Base-by-base conservation (phyloP, 2,329 filamentous ascomycete species). In the Grosmannia serpens region DNA sequence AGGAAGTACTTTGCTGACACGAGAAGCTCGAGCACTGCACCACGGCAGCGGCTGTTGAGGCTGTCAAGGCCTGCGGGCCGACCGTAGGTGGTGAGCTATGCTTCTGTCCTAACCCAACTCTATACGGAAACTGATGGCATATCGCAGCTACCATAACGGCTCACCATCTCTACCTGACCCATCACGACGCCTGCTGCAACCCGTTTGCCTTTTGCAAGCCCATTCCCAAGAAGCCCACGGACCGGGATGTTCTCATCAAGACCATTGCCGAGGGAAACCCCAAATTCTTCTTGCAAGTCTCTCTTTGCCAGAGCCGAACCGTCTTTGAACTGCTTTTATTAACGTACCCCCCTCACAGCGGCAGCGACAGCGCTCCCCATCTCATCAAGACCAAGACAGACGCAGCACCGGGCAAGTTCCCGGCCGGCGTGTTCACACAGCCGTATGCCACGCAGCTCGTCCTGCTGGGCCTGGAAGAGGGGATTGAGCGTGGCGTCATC, bases 351-450 rank as follows among this genome's bases (percentile, higher is more conserved):
- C 29, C 15, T 31, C 31, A 13, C 49, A 59, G 58, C 26, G 63
- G 88, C 66, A 82, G 84, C n/a, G 87, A 90, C 69, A 84, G 79
- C 17, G 87, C 87, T n/a, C 87, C 84, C 22, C 85, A 87, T 68
- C 77, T 79, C 47, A 75, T 80, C 24, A 70, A 67, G 29, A 77
- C 80, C 61, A 87, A 88, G 73, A 77, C 79, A 57, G 80, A 77
- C 24, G 61, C 62, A 4, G 54, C 52, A 3, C 73, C 73, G 55
- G 76, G 76, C 53, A 79, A 75, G 68, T 80, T 84, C 1, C 82
- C 86, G 0, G 88, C 88, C 0, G 88, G 88, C 5, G 87, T 91
- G 50, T 92, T 90, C 69, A 91, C 88, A 1, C 88, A 92, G 72
- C 85, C 86, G 4, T 84, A 84, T 67, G 84, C 83, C 0, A 76